Base-by-base conservation (phyloP, 805 yeast genomes). In the Barnettozyma sucrosica region DNA sequence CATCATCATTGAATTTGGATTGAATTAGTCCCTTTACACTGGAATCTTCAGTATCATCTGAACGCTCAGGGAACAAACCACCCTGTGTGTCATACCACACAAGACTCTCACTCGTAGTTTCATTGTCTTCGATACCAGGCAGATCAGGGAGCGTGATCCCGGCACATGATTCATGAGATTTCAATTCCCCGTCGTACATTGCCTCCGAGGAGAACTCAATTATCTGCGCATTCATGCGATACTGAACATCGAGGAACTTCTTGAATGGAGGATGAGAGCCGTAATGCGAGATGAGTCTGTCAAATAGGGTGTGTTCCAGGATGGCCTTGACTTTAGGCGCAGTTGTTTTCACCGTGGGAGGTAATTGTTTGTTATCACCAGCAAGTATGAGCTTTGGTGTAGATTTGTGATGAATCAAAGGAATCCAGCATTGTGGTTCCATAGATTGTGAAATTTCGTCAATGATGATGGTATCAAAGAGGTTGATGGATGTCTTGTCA, bases 351-450 rank as follows among this genome's bases (percentile, higher is more conserved):
- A 92, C 76, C 0, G 96, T 88, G 3, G 99, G 97, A 0, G 98
- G 92, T 28, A 92, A 69, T 64, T 92, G 99, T 67, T 80, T 80
- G 59, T 90, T 85, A 62, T 92, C 99, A 45, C 99, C 99, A 0
- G 98, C 97, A 21, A 92, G 74, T 1, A 92, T 77, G 21, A 92
- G 63, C 46, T 81, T 74, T 32, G 73, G 71, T 37, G 79, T 64
- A 36, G 63, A 50, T 20, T 73, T 68, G 57, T 86, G 92, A 34
- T 77, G 75, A 4, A 89, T 71, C 7, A 93, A 51, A 1, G 99
- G 97, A 21, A 92, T 89, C 97, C 97, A 90, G 58, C 97, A 89
- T 55, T 92, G 96, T 1, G 97, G 96, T 59, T 92, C 97, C 46
- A 92, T 66, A 10, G 97, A 76, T 64, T 92, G 99, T 0, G 97